phyloP scores from a whole-genome alignment of 225 moss, liverwort and hornwort species.

The Bryoerythrophyllum caledonicum region DNA sequence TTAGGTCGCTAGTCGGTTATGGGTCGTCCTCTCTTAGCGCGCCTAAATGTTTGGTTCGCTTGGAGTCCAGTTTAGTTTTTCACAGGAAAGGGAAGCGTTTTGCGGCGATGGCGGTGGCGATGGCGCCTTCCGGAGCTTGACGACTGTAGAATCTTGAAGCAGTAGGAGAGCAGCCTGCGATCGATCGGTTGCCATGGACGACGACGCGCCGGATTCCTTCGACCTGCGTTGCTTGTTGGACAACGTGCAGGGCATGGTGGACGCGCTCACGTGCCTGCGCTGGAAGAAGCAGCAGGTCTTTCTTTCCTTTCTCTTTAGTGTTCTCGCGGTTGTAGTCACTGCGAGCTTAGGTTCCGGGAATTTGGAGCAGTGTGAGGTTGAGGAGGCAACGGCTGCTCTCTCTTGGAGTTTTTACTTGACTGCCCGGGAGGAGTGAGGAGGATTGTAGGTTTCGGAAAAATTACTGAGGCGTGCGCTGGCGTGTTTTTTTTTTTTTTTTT shows the following conservation, averaged over 20 bases:
- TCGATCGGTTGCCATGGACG: constrained; percentile 29
- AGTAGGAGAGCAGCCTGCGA: background rate
- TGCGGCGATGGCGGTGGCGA: background rate
- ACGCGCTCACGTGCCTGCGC: constrained; percentile 88
- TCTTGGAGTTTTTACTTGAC: background rate
- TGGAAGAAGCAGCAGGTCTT: constrained; percentile 99
- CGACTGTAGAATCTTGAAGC: background rate
- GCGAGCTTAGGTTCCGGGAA: background rate
- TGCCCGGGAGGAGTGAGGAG: constrained; percentile 8
- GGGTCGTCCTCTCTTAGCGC: no score
- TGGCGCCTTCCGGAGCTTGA: background rate
- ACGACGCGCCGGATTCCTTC: constrained; percentile 37
- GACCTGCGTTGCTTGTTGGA: constrained; percentile 84
- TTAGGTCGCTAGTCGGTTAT: no score
- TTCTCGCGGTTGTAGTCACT: no score
- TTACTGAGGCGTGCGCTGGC: background rate
- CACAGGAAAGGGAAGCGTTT: no score
- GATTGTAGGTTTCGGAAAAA: background rate
- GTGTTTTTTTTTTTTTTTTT: background rate
- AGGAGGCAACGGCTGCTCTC: background rate
- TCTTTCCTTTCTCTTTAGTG: background rate
- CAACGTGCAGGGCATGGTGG: constrained; percentile 98
- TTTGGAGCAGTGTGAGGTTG: background rate
- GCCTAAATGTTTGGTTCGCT: no score
- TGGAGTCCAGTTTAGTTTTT: no score